These are phyloP conservation scores for Silene latifolia DNA, from an alignment of 148 eudicot genomes.

Conservation along the genomic window DNA sequence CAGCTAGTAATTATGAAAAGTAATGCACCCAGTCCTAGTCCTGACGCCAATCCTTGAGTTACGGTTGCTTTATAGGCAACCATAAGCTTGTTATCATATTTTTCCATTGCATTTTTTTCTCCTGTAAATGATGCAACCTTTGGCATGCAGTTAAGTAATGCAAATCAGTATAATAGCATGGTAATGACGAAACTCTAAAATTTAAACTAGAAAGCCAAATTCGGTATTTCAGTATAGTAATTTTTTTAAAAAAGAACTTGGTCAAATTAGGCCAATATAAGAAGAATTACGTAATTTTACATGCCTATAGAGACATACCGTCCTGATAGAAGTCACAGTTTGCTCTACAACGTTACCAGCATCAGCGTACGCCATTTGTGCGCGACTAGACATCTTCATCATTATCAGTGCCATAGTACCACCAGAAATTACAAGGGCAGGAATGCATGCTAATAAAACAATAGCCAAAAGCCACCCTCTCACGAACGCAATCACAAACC, in stretches of 20 bases:
- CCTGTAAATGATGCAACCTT: constrained; percentile 88
- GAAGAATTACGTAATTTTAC: background rate
- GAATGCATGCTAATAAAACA: constrained; percentile 56
- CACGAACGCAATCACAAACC: constrained; percentile 62
- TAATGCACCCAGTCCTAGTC: constrained; percentile 57
- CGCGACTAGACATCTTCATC: constrained; percentile 66
- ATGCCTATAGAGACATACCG: constrained; percentile 37
- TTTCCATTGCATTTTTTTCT: constrained; percentile 51
- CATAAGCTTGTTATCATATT: constrained; percentile 47
- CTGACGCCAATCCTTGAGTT: constrained; percentile 70
- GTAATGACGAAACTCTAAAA: too few species aligned
- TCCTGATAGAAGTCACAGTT: constrained; percentile 67
- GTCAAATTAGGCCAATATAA: background rate
- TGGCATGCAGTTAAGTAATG: background rate
- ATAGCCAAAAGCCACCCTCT: constrained; percentile 79
- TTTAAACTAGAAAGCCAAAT: too few species aligned
- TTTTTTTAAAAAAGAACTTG: background rate
- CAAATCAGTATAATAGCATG: background rate
- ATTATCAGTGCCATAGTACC: constrained; percentile 48
- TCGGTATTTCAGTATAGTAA: background rate
- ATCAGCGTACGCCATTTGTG: constrained; percentile 70
- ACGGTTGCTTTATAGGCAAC: constrained; percentile 48
- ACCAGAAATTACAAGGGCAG: constrained; percentile 56
- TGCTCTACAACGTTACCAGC: constrained; percentile 88
- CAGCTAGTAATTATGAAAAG: constrained; percentile 41